Base-by-base conservation (phyloP, 164 flowering plant genomes). In the Kingdonia uniflora region DNA sequence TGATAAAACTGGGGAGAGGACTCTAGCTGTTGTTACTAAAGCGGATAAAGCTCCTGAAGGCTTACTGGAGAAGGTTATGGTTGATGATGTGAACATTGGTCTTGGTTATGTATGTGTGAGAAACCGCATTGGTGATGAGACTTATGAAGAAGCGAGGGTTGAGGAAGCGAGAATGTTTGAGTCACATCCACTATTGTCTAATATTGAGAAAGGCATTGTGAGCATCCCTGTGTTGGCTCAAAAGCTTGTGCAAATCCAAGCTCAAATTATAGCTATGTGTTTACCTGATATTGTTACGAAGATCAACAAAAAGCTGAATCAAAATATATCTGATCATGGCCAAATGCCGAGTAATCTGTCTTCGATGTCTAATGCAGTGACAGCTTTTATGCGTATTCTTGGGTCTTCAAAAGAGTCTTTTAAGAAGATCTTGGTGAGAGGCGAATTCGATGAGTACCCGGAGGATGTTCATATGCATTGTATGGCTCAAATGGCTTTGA, bases 21-120 rank as follows among this genome's bases (percentile, higher is more conserved):
- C 57, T 0, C 29, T 54, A 2, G 48, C 57, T 25, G 57, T 54
- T 12, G 57, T 54, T 2, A 54, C 57, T 0, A 54, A 54, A 24
- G 22, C 16, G 5, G 57, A 54, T 17, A 54, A 42, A 42, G 57
- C 48, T 12, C 48, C 57, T n/a, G 57, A 54, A 25, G 57, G 57
- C 1, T 40, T 42, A 15, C 48, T 54, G 2, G 49, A 41, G 38
- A 54, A 54, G 48, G 57, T 42, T 0, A 42, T 35, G 11, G 49
- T 46, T 0, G 49, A 54, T 24, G 57, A 54, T 54, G 57, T 54
- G 6, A 29, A 42, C 6, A 54, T 54, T n/a, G 57, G 57, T 21
- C 57, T 54, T 10, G 57, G 57, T 3, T 54, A 54, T 42, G 49
- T 54, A 15, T 54, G 48, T 14, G 57, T 42, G 14, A 42, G 38